Evolutionary conservation across 164 flowering plant genomes (phyloP).

Genomic region (Magnolia changhungtana): DNA sequence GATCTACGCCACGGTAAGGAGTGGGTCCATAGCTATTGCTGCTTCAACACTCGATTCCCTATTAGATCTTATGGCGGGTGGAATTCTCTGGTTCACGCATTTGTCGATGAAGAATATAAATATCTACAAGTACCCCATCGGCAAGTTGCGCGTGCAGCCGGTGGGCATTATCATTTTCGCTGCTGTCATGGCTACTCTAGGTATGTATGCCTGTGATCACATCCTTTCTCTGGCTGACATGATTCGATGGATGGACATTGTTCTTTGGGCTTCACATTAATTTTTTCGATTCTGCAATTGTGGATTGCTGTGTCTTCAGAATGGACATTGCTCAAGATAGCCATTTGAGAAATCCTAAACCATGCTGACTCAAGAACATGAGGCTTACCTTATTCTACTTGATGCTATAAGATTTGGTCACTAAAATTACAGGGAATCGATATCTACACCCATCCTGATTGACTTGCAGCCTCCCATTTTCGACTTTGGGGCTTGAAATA

Average conservation of each 20-base stretch:
- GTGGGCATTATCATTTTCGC: constrained; percentile 95
- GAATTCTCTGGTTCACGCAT: constrained; percentile 96
- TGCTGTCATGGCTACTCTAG: constrained; percentile 97
- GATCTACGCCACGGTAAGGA: constrained; percentile 83
- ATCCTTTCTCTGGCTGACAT: no score
- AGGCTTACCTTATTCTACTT: no score
- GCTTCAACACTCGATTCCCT: constrained; percentile 95
- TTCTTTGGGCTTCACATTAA: no score
- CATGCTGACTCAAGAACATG: background rate
- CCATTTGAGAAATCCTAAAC: background rate
- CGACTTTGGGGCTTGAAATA: no score
- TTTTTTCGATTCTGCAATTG: background rate
- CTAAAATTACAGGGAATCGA: background rate
- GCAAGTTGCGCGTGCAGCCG: constrained; percentile 93
- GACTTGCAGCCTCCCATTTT: background rate
- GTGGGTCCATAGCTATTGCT: constrained; percentile 94
- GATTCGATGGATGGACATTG: no score
- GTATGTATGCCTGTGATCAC: constrained; percentile 30
- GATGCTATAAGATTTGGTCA: no score
- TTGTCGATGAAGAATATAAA: constrained; percentile 81
- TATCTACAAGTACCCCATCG: constrained; percentile 92
- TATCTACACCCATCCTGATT: background rate
- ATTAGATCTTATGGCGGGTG: constrained; percentile 97
- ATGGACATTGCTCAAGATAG: background rate
- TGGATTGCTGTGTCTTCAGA: background rate